Evolutionary conservation across 139 green algal species (phyloP), one percentile per base, ranked within the genome.

Genomic region (Deuterostichococcus epilithicus): DNA sequence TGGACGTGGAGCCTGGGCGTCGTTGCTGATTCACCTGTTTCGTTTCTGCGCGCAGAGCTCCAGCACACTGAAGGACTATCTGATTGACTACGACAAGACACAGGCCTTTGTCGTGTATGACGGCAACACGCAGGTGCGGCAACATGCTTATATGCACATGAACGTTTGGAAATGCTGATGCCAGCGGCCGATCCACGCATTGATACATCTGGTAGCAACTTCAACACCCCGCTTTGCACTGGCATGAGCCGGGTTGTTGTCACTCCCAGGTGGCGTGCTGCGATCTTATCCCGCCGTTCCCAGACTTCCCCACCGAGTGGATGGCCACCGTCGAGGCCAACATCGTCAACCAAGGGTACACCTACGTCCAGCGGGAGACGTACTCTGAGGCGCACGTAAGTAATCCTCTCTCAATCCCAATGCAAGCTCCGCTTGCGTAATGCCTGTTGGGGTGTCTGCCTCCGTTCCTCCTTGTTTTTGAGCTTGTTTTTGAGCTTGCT

Each of bases 191-290:
- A n/a, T n/a, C n/a, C n/a, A n/a, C n/a, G n/a, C n/a, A n/a, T n/a
- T n/a, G n/a, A n/a, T n/a, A n/a, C n/a, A n/a, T n/a, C n/a, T n/a
- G n/a, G 42, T 52, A 23, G 42, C 42, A 23, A 13, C 13, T 23
- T 63, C 13, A 63, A n/a, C 52, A 63, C 28, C 18, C 42, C 8
- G 52, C 52, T n/a, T 63, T 63, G n/a, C n/a, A n/a, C n/a, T n/a
- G n/a, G n/a, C n/a, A n/a, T n/a, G n/a, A n/a, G n/a, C 18, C 8
- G 8, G 52, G 52, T 63, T 13, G 18, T 28, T 63, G 52, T n/a
- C n/a, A n/a, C n/a, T n/a, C n/a, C n/a, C 52, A 63, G 52, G 52
- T 63, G 65, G 65, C 65, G 28, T 70, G 65, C 65, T 70, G 65
- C 25, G 32, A 36, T 8, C 20, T 70, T 8, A 70, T 37, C 30